A percentile compares a stretch with the other conserved stretches of the same genome.
phyloP scores from a whole-genome alignment of 2,329 filamentous ascomycete species.

The Beauveria asiatica region DNA sequence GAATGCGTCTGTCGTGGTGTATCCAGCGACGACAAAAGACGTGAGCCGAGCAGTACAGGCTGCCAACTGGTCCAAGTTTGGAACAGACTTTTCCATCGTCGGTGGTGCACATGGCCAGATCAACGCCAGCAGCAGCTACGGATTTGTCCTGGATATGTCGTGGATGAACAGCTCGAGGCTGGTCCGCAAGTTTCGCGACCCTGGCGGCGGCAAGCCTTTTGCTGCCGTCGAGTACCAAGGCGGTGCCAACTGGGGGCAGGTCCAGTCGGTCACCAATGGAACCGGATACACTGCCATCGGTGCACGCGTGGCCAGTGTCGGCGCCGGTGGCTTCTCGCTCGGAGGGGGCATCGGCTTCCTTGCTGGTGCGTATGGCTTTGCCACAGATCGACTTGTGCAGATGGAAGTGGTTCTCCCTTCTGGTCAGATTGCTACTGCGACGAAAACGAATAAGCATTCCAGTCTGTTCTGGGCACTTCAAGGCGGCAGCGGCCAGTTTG shows the following conservation, averaged over 20 bases:
- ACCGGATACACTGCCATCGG: constrained; percentile 21
- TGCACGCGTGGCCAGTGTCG: constrained; percentile 30
- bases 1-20: constrained; percentile 12
- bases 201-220: not conserved
- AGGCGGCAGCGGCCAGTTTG: constrained; percentile 32
- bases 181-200: not conserved
- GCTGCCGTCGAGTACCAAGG: constrained; percentile 11
- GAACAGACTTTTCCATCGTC: constrained; percentile 10
- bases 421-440: constrained; percentile 35
- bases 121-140: constrained; percentile 9
- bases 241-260: constrained; percentile 12
- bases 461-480: constrained; percentile 21
- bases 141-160: constrained; percentile 11
- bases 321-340: constrained; percentile 36
- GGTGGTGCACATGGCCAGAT: constrained; percentile 7
- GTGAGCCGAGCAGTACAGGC: constrained; percentile 10
- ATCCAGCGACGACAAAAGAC: constrained; percentile 7
- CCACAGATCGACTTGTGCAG: constrained; percentile 33
- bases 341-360: constrained; percentile 43
- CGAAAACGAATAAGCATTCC: constrained; percentile 18
- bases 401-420: constrained; percentile 38
- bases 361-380: constrained; percentile 34
- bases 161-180: constrained; percentile 10
- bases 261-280: constrained; percentile 11
- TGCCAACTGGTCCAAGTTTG: constrained; percentile 1